Percentiles rank a stretch among this genome's conserved stretches.
Evolutionary conservation across 2,329 filamentous ascomycete genomes (phyloP).

Genomic region (Aspergillus udagawae): DNA sequence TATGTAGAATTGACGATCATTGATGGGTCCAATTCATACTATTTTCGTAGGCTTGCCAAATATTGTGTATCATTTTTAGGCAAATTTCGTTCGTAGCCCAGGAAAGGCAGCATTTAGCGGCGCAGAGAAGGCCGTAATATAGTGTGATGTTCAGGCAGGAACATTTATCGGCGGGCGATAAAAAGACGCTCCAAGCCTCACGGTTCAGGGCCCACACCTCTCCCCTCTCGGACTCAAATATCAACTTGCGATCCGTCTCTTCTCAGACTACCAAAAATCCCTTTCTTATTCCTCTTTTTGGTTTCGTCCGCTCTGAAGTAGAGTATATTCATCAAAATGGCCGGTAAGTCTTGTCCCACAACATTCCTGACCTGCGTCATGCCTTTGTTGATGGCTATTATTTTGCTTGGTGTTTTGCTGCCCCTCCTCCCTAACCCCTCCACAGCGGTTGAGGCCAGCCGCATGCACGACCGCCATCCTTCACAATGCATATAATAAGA

Average conservation of each 20-base stretch:
- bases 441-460: conserved; percentile 4
- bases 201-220: conserved; percentile 18
- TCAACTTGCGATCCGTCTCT: conserved; percentile 1
- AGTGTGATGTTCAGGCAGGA: background rate
- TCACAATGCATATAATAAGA: background rate
- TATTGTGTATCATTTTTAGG: background rate
- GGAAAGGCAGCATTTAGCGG: background rate
- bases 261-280: conserved; percentile 22
- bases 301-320: conserved; percentile 7
- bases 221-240: conserved; percentile 1
- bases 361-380: background rate
- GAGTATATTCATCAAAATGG: conserved; percentile 27
- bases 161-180: background rate
- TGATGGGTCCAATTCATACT: background rate
- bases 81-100: background rate
- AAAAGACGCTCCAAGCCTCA: background rate
- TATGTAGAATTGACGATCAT: background rate
- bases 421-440: conserved; percentile 20
- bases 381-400: background rate
- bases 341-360: conserved; percentile 25
- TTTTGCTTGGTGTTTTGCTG: conserved; percentile 11
- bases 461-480: background rate
- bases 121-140: background rate
- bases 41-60: background rate
- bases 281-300: conserved; percentile 8